phyloP scores from a whole-genome alignment of 2,329 filamentous ascomycete species.

The Cladophialophora chaetospira region DNA sequence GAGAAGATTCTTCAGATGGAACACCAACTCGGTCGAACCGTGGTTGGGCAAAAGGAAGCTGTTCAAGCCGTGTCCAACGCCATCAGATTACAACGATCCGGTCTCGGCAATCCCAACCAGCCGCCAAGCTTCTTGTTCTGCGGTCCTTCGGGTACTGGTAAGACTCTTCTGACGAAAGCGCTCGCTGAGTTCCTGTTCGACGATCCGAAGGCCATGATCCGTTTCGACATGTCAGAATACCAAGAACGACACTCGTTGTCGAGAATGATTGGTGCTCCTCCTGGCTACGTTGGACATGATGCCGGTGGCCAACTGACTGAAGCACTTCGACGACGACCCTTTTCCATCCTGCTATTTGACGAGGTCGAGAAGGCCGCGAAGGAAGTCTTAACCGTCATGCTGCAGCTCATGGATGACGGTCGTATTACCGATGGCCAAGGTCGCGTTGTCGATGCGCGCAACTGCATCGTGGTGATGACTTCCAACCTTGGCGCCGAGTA shows the following conservation, averaged over 20 bases:
- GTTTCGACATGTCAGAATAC: slow-evolving; percentile 99
- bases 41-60: slow-evolving; percentile 92
- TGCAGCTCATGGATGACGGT: slow-evolving; percentile 99
- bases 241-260: slow-evolving; percentile 95
- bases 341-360: slow-evolving; percentile 96
- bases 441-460: slow-evolving; percentile 88
- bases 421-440: slow-evolving; percentile 98
- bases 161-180: slow-evolving; percentile 94
- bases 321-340: slow-evolving; percentile 87
- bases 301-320: slow-evolving; percentile 95
- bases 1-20: slow-evolving; percentile 99
- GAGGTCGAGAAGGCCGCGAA: slow-evolving; percentile 99
- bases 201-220: slow-evolving; percentile 95
- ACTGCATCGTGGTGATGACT: slow-evolving; percentile 99
- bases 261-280: slow-evolving; percentile 96
- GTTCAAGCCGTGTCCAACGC: slow-evolving; percentile 92
- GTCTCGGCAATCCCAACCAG: slow-evolving; percentile 92
- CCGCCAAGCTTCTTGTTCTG: slow-evolving; percentile 98
- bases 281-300: slow-evolving; percentile 95
- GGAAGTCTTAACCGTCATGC: slow-evolving; percentile 90
- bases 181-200: slow-evolving; percentile 98
- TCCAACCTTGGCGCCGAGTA: slow-evolving; percentile 95
- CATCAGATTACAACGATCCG: slow-evolving; percentile 91
- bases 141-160: slow-evolving; percentile 96
- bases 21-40: slow-evolving; percentile 75